A percentile compares a stretch with the other conserved stretches of the same genome.
Conservation (phyloP, 2,329 filamentous ascomycete species). For the Clarireedia paspali region DNA sequence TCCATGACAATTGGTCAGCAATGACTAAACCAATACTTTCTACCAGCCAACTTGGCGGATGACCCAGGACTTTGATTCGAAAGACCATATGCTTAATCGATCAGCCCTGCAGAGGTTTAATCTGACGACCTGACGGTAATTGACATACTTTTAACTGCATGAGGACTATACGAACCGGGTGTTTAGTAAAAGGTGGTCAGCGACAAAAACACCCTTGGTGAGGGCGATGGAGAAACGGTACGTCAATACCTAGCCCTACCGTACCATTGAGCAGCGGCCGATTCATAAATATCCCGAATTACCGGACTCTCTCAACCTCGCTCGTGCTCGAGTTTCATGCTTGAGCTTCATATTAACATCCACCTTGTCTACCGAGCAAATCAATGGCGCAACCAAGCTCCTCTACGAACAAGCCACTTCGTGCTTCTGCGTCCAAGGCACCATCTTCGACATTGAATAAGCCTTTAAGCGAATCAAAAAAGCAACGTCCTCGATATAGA, state of each 20-base stretch:
- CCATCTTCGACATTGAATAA: neutral
- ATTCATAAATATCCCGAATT: too few relatives aligned
- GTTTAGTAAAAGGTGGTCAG: constrained; percentile 2
- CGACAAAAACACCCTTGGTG: neutral
- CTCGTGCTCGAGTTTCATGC: too few relatives aligned
- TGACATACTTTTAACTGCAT: neutral
- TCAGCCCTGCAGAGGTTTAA: neutral
- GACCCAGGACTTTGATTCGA: neutral
- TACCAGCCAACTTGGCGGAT: too few relatives aligned
- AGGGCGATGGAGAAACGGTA: neutral
- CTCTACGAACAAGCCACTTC: neutral
- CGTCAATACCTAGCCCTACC: neutral
- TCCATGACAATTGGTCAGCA: too few relatives aligned
- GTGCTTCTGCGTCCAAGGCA: neutral
- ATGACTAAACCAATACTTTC: too few relatives aligned
- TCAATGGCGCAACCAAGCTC: neutral
- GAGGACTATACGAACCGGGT: neutral
- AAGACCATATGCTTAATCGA: neutral
- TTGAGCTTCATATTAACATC: too few relatives aligned
- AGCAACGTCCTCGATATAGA: constrained; percentile 21
- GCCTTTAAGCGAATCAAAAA: constrained; percentile 7
- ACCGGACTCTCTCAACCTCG: too few relatives aligned
- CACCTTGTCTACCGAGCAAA: too few relatives aligned
- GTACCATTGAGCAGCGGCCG: too few relatives aligned
- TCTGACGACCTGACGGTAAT: neutral